Evolutionary conservation across 495 filamentous ascomycete species (phyloP), one percentile per base, ranked within the genome.

Genomic region (Physcia stellaris): DNA sequence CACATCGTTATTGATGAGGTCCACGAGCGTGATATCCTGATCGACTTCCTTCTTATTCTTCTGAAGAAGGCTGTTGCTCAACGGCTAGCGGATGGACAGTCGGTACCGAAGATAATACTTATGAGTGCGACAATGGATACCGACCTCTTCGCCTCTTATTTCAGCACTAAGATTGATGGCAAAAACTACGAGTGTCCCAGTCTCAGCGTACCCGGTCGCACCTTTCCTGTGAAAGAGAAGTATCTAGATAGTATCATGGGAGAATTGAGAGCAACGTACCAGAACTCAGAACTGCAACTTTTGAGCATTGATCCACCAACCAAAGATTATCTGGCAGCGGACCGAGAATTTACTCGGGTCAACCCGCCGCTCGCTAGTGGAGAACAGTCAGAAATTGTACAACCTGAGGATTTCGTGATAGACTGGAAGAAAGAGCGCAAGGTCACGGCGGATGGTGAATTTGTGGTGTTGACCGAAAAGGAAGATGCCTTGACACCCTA

Each of bases 1-100:
- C 69, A 77, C 41, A 52, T 77, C 13, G 57, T 77, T 22, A 64
- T 77, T 37, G 73, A 77, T 38, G 73, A 77, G 54, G 71, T 76
- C 24, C 73, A 77, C 49, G 72, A 75, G 43, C 62, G 73, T 37
- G 64, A 71, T 45, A 60, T 72, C 17, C 41, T 55, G 4, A 68
- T 72, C 23, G 73, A 77, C 43, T 65, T 74, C 39, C 53, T 73
- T 13, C 59, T 77, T 48, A 61, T 73, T 28, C 46, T 71, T 16
- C 43, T 77, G 20, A 77, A 70, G 47, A 62, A 60, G 16, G 51
- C 52, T 17, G 49, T 72, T 13, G 46, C 55, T 18, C 43, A 60
- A 13, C 56, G 67, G 23, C 48, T 38, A 39, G 38, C 23, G 5
- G 41, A 37, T n/a, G 59, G 60, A 6, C 55, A 58, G 36, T 42